Conservation (phyloP, 2,329 filamentous ascomycete genomes). For the Ceratocystis destructans region DNA sequence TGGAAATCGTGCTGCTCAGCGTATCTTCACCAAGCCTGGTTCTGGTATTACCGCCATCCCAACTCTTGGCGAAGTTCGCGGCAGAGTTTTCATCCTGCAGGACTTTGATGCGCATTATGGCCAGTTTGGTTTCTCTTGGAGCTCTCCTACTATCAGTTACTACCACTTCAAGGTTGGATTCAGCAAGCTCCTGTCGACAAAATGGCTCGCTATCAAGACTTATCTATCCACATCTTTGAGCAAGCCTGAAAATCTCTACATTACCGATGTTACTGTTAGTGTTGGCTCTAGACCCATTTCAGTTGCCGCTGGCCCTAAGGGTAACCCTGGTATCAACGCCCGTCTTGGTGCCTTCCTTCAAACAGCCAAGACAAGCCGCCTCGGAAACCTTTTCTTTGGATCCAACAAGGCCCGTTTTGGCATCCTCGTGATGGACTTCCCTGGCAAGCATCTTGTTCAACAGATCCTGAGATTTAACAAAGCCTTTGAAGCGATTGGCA, state of each 20-base stretch:
- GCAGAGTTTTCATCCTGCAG: too few species aligned
- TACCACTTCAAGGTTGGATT: too few species aligned
- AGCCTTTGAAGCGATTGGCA: too few species aligned
- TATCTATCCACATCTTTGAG: too few species aligned
- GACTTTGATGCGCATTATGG: too few species aligned
- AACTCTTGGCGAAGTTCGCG: too few species aligned
- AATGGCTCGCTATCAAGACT: too few species aligned
- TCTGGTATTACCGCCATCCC: too few species aligned
- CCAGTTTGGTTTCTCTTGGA: too few species aligned
- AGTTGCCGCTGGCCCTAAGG: not conserved
- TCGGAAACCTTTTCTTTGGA: not conserved
- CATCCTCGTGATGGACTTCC: not conserved
- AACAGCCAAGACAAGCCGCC: not conserved
- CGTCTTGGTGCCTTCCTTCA: not conserved
- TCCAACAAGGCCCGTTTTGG: not conserved
- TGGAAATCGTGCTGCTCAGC: not conserved
- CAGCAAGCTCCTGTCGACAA: accelerated
- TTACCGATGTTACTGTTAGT: not conserved
- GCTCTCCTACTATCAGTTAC: too few species aligned
- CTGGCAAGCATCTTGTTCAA: not conserved
- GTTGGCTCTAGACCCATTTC: not conserved
- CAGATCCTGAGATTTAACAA: too few species aligned
- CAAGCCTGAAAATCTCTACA: not conserved
- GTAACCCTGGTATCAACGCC: not conserved
- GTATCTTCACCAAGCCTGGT: not conserved